Percentiles rank a stretch among this genome's conserved stretches.
Evolutionary conservation across 306 rosid genomes (phyloP).

Genomic region (Prunus dulcis): DNA sequence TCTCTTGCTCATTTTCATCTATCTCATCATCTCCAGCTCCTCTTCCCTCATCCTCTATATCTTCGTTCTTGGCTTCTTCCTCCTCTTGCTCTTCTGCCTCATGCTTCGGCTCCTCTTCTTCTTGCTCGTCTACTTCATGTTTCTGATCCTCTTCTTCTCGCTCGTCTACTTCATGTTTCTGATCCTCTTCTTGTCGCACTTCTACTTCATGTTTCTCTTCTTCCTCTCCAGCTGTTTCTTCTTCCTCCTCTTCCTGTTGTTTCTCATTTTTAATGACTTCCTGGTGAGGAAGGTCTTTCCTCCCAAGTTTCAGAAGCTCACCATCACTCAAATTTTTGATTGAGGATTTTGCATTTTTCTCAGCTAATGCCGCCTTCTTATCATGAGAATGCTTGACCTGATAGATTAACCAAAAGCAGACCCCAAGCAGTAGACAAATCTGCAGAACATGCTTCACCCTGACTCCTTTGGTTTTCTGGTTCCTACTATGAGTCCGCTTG

Average conservation of each 20-base stretch:
- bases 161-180: slow-evolving; percentile 36
- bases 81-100: slow-evolving; percentile 50
- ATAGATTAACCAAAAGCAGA: slow-evolving; percentile 88
- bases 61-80: slow-evolving; percentile 53
- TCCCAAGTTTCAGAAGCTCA: slow-evolving; percentile 59
- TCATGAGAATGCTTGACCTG: slow-evolving; percentile 95
- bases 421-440: slow-evolving; percentile 67
- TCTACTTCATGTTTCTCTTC: slow-evolving; percentile 31
- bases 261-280: slow-evolving; percentile 36
- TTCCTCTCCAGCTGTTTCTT: slow-evolving; percentile 44
- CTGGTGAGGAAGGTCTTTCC: slow-evolving; percentile 65
- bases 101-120: slow-evolving; percentile 29
- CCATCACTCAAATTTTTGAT: slow-evolving; percentile 25
- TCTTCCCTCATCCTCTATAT: slow-evolving; percentile 49
- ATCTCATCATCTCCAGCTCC: slow-evolving; percentile 69
- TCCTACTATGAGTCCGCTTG: slow-evolving; percentile 62
- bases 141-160: slow-evolving; percentile 39
- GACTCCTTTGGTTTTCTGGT: slow-evolving; percentile 66
- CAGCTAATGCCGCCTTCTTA: slow-evolving; percentile 67
- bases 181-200: slow-evolving; percentile 35
- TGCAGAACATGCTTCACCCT: slow-evolving; percentile 78
- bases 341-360: slow-evolving; percentile 35
- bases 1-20: slow-evolving; percentile 74
- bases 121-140: slow-evolving; percentile 38
- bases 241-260: slow-evolving; percentile 76